Conservation (phyloP, 306 rosid species). For the Rosa rugosa region DNA sequence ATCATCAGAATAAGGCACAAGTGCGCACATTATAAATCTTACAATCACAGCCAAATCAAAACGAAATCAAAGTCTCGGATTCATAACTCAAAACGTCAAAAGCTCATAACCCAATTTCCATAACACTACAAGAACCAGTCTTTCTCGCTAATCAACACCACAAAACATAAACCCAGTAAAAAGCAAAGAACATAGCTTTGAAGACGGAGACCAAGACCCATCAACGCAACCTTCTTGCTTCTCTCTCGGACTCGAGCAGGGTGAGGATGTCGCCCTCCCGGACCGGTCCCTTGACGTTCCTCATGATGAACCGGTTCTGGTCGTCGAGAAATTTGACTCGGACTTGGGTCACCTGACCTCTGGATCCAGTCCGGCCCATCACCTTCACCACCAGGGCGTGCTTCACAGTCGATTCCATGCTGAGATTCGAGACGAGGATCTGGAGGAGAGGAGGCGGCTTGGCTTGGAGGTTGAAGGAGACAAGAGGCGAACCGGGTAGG, state of each 20-base stretch:
- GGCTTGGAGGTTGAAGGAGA: neutral
- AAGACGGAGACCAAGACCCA: neutral
- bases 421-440: neutral
- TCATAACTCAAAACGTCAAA: neutral
- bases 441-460: neutral
- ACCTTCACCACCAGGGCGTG: constrained; percentile 4
- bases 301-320: constrained; percentile 18
- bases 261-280: constrained; percentile 14
- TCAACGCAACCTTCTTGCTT: constrained; percentile 9
- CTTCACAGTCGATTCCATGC: constrained; percentile 12
- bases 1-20: neutral
- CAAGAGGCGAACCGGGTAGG: neutral
- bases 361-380: constrained; percentile 12
- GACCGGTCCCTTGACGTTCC: constrained; percentile 15
- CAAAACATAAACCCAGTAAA: neutral
- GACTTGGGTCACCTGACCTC: constrained; percentile 15
- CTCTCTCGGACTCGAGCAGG: constrained; percentile 13
- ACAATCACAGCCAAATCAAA: neutral
- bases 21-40: neutral
- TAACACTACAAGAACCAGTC: neutral
- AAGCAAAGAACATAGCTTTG: neutral
- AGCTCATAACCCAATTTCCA: neutral
- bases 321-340: constrained; percentile 11
- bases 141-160: neutral
- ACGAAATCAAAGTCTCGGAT: neutral